Evolutionary conservation across 352 stramenopile species (phyloP).

Genomic region (Phytophthora megakarya): DNA sequence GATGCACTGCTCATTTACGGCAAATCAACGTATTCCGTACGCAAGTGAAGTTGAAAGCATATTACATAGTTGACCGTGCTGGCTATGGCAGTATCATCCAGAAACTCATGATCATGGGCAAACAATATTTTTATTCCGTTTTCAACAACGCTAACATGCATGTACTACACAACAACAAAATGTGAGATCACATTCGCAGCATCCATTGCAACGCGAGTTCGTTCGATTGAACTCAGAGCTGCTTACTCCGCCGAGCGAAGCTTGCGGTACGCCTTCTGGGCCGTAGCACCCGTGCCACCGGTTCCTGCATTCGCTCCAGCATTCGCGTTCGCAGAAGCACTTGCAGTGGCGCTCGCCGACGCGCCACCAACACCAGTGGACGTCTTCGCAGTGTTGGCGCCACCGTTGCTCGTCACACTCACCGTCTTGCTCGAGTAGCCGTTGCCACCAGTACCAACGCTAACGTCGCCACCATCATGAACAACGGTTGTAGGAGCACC

Average conservation of each 20-base stretch:
- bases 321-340: conserved; percentile 9
- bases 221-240: too few relatives aligned
- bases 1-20: too few relatives aligned
- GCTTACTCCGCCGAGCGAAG: conserved; percentile 1
- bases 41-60: too few relatives aligned
- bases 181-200: too few relatives aligned
- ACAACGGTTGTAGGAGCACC: neutral
- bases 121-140: too few relatives aligned
- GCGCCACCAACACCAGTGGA: conserved; percentile 5
- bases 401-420: conserved; percentile 4
- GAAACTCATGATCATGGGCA: too few relatives aligned
- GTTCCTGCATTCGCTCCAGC: conserved; percentile 9
- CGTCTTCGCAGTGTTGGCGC: conserved; percentile 6
- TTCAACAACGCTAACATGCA: too few relatives aligned
- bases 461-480: conserved; percentile 5
- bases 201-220: too few relatives aligned
- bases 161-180: too few relatives aligned
- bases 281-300: conserved; percentile 1
- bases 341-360: conserved; percentile 3
- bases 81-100: too few relatives aligned
- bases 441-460: conserved; percentile 1
- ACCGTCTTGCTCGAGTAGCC: conserved; percentile 15
- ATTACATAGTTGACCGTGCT: too few relatives aligned
- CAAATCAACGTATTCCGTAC: too few relatives aligned
- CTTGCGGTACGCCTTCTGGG: conserved; percentile 11